These are phyloP conservation scores for Phytophthora macrochlamydospora DNA, from an alignment of 352 stramenopile species.

Conservation along the genomic window DNA sequence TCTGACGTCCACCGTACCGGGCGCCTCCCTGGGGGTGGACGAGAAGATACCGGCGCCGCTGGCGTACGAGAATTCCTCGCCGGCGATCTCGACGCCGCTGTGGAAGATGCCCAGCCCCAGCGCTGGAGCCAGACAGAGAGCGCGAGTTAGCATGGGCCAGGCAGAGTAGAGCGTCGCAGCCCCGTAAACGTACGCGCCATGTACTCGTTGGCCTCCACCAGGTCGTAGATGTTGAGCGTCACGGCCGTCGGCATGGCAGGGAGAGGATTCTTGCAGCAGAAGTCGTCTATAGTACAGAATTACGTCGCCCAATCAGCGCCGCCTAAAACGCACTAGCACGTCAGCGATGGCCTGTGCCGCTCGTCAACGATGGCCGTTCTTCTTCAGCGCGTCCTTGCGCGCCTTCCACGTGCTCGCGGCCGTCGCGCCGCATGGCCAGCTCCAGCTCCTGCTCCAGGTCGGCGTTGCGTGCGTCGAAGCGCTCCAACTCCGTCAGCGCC, in stretches of 20 bases:
- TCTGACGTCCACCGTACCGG: conserved; percentile 39
- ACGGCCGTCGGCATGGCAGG: conserved; percentile 74
- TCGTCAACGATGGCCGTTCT: conserved; percentile 6
- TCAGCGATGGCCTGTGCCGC: too few species aligned
- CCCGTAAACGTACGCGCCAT: conserved; percentile 55
- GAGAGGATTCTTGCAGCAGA: neutral
- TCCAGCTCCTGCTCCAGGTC: conserved; percentile 76
- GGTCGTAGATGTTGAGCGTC: conserved; percentile 93
- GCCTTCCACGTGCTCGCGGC: conserved; percentile 63
- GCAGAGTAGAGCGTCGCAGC: too few species aligned
- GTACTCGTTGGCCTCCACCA: conserved; percentile 92
- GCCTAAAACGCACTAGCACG: too few species aligned
- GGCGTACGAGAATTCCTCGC: conserved; percentile 93
- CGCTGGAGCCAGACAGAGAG: conserved; percentile 17
- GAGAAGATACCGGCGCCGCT: conserved; percentile 92
- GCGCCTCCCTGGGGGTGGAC: conserved; percentile 60
- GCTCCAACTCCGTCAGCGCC: conserved; percentile 64
- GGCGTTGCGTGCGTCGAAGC: conserved; percentile 63
- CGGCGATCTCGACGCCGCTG: conserved; percentile 92
- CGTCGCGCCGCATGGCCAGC: conserved; percentile 38
- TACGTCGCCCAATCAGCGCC: too few species aligned
- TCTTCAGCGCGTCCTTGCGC: conserved; percentile 70
- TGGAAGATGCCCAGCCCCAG: conserved; percentile 93
- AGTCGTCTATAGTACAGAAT: too few species aligned
- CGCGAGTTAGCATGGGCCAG: too few species aligned